Percentiles rank a stretch among this genome's conserved stretches.
phyloP scores from a whole-genome alignment of 108 stramenopile species.

The Phaeodactylum tricornutum region DNA sequence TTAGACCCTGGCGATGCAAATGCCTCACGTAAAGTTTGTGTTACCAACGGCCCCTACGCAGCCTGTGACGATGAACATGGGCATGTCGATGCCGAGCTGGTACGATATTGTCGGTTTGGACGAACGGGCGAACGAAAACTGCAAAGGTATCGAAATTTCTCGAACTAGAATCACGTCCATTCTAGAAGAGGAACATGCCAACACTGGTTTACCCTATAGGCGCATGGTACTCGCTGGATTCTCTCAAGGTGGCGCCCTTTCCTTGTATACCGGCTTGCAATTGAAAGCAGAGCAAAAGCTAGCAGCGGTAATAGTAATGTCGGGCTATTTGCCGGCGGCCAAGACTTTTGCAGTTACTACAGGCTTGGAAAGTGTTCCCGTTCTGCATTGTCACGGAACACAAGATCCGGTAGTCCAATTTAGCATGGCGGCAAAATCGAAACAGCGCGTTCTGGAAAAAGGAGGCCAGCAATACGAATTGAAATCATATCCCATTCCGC shows the following conservation, averaged over 20 bases:
- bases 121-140: constrained; percentile 80
- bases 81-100: constrained; percentile 86
- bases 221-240: constrained; percentile 93
- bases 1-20: constrained; percentile 38
- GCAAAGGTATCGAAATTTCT: constrained; percentile 72
- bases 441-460: constrained; percentile 24
- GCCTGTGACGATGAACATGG: constrained; percentile 89
- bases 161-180: constrained; percentile 30
- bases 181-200: constrained; percentile 54
- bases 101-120: constrained; percentile 86
- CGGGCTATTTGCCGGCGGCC: constrained; percentile 78
- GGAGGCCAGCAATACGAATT: constrained; percentile 69
- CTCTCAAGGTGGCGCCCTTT: constrained; percentile 86
- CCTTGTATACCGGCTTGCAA: constrained; percentile 82
- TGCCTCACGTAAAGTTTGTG: constrained; percentile 83
- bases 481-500: constrained; percentile 65
- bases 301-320: constrained; percentile 78
- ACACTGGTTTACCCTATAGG: constrained; percentile 58
- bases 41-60: constrained; percentile 87
- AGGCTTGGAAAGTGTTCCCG: constrained; percentile 46
- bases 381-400: constrained; percentile 87
- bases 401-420: constrained; percentile 74
- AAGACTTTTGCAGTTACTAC: constrained; percentile 47
- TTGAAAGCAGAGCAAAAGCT: constrained; percentile 45
- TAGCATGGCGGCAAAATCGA: constrained; percentile 63